Base-by-base conservation (phyloP, 2,329 filamentous ascomycete genomes). In the Cladosporium velox region DNA sequence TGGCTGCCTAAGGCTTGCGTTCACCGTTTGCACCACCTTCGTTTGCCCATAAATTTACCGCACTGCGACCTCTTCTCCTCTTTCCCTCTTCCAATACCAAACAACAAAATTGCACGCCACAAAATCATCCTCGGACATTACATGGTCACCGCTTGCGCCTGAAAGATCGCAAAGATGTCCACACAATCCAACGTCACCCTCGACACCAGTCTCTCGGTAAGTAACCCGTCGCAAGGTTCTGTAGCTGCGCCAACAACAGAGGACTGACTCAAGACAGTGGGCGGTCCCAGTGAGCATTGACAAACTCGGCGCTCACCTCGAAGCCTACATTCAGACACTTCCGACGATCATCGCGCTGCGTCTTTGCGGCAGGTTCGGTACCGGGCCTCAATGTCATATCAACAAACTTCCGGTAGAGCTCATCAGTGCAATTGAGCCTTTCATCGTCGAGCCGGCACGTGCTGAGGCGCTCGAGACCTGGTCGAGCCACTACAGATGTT, bases 351-450 rank as follows among this genome's bases (percentile, higher is more conserved):
- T 32, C 18, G 47, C 64, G 4, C 12, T 65, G 26, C 55, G 58
- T n/a, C 41, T 55, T 4, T 62, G 64, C 34, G 10, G 61, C 47
- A 30, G 54, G 4, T 65, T 65, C 38, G 64, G 57, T 5, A 38
- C 30, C 7, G 64, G 64, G 15, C 18, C 49, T 1, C 15, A 30
- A 3, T 24, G 21, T 24, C n/a, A 21, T 15, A 32, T 65, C 21
- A 51, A 34, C 35, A 47, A 47, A 4, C 30, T 65, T 21, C 64
- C 64, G 3, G 34, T 30, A 1, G 63, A 65, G 24, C 54, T 65
- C 10, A 15, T 65, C 4, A 15, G 24, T 14, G 24, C 8, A 18
- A 51, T 65, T 7, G 38, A 44, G 8, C n/a, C 3, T 6, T 26
- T 47, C 15, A 18, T 61, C 14, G 2, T 61, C 38, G 52, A 55